Percentiles rank a stretch among this genome's conserved stretches.
These are phyloP conservation scores for Metahyphopichia silvanorum DNA, from an alignment of 805 yeast species.

Conservation along the genomic window DNA sequence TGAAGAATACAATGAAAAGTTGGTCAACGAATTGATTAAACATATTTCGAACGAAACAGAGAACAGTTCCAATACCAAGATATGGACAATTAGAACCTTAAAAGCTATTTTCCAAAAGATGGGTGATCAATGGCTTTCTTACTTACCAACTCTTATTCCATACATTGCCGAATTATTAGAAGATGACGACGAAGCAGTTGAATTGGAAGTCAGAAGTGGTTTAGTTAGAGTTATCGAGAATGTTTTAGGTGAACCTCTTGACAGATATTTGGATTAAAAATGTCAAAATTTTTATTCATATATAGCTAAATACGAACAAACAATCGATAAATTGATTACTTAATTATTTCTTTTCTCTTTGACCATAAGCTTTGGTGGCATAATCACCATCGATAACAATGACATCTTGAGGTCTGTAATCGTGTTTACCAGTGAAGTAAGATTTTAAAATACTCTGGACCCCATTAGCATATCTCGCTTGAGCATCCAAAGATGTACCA, in stretches of 20 bases:
- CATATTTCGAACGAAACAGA: constrained; percentile 37
- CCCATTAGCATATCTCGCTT: constrained; percentile 68
- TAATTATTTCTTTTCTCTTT: constrained; percentile 17
- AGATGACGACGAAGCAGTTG: constrained; percentile 91
- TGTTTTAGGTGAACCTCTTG: constrained; percentile 92
- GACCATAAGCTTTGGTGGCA: constrained; percentile 72
- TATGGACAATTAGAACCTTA: constrained; percentile 79
- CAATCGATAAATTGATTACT: not conserved
- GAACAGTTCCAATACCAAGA: constrained; percentile 65
- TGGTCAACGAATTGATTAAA: constrained; percentile 41
- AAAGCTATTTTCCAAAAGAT: constrained; percentile 82
- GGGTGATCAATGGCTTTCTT: constrained; percentile 90
- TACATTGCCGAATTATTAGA: constrained; percentile 92
- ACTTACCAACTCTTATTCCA: constrained; percentile 93
- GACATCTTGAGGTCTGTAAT: constrained; percentile 74
- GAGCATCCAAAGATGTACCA: constrained; percentile 81
- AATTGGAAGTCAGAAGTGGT: constrained; percentile 84
- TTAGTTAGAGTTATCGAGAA: constrained; percentile 87
- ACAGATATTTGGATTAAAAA: constrained; percentile 61
- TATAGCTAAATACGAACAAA: not conserved
- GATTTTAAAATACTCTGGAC: constrained; percentile 61
- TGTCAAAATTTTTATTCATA: not conserved
- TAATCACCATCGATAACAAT: constrained; percentile 71
- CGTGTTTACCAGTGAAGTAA: constrained; percentile 58
- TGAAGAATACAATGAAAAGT: constrained; percentile 65